Base-by-base conservation (phyloP, 1,284 basidiomycete species). In the Ustilago shanxiensis region DNA sequence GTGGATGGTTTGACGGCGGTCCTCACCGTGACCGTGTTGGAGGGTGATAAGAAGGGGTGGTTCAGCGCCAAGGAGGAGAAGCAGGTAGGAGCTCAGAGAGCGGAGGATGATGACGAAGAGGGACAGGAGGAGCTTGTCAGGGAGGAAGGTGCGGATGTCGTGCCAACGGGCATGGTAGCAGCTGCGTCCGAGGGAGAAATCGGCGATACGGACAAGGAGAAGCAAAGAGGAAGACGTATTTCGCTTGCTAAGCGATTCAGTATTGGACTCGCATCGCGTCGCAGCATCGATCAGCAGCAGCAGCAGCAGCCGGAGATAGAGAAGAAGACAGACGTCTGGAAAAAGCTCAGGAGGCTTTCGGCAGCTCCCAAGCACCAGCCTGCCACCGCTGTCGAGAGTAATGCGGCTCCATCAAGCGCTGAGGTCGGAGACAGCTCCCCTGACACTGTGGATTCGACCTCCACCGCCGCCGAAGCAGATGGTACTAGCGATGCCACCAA, bases 1-100 rank as follows among this genome's bases (percentile, higher is more conserved):
- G 72, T 81, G 53, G 81, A 83, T 51, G 81, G 81, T 2, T 58
- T 76, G 60, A 77, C 77, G 2, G 81, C 80, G 22, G 62, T 83
- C 31, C 39, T 83, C 31, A 79, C 77, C 5, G 74, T 82, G 22
- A 77, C 50, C 22, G 52, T 82, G 33, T 1, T 66, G 28, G 24
- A 51, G 18, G 64, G 33, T 26, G 24, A 51, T 5, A 60, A 54
- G 22, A 54, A 50, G 9, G n/a, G 20, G 0, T 60, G 51, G 60
- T 72, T 66, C 28, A 26, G 41, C 3, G n/a, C 39, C 1, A 66
- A 55, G 37, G 22, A 53, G 8, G 37, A 6, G 18, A 33, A 31
- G 18, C 26, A n/a, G 22, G 3, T 6, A 22, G 14, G 10, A n/a
- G 52, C 24, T 35, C 39, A 45, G 37, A 3, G 45, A 11, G 28